Evolutionary conservation across 1,139 yeast genomes (phyloP).

Genomic region (Arxiozyma heterogenica): DNA sequence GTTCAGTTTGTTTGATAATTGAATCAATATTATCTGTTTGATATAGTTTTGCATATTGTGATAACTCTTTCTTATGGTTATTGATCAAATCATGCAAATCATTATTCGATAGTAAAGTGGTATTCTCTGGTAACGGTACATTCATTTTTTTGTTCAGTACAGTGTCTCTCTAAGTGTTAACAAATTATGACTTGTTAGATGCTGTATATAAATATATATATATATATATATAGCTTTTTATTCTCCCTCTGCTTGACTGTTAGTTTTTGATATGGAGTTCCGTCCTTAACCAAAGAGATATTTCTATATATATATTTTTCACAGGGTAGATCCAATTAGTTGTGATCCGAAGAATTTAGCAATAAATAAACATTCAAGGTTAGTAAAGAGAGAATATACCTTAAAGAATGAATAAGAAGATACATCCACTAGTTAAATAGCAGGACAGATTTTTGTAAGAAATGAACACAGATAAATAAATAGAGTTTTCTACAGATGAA

Average conservation of each 20-base stretch:
- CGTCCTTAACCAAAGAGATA: too few relatives aligned
- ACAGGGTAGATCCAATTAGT: too few relatives aligned
- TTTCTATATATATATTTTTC: too few relatives aligned
- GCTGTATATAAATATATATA: too few relatives aligned
- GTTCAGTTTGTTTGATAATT: constrained; percentile 7
- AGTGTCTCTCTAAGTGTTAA: neutral
- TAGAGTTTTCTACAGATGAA: constrained; percentile 6
- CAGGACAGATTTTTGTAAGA: too few relatives aligned
- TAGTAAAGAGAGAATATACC: neutral
- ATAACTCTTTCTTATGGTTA: constrained; percentile 15
- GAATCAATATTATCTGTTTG: constrained; percentile 12
- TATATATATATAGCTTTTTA: too few relatives aligned
- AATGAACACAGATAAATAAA: neutral
- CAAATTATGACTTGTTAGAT: too few relatives aligned
- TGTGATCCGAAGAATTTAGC: too few relatives aligned
- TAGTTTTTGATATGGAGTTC: too few relatives aligned
- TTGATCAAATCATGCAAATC: constrained; percentile 18
- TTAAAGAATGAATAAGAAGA: neutral
- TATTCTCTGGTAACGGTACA: constrained; percentile 18
- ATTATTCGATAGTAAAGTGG: constrained; percentile 17
- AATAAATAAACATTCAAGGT: neutral
- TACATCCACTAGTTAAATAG: too few relatives aligned
- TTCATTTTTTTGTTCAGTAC: neutral
- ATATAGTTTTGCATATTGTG: constrained; percentile 18
- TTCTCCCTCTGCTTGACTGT: neutral